These are phyloP conservation scores for Polyplosphaeria fusca DNA, from an alignment of 495 filamentous ascomycete genomes.

Conservation along the genomic window DNA sequence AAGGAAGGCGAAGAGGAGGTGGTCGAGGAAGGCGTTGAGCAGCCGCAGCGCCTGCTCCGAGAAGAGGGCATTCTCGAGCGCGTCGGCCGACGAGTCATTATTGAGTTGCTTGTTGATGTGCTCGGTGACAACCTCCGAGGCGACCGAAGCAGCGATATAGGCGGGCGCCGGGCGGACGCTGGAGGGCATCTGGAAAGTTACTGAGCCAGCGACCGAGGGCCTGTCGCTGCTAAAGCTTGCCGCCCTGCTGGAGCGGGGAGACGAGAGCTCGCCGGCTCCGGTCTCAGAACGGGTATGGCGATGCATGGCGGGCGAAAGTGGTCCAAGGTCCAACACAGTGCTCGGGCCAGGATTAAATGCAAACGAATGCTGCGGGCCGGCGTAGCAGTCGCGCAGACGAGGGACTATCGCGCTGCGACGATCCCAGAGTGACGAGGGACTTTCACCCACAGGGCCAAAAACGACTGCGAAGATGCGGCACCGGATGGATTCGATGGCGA, in stretches of 20 bases:
- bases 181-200: conserved; percentile 59
- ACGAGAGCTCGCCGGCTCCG: conserved; percentile 37
- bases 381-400: neutral
- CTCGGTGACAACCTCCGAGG: conserved; percentile 85
- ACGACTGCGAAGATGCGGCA: neutral
- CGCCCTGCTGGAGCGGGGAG: conserved; percentile 33
- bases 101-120: conserved; percentile 70
- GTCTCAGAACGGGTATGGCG: conserved; percentile 48
- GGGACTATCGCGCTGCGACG: neutral
- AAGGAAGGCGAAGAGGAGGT: conserved; percentile 85
- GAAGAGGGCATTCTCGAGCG: conserved; percentile 66
- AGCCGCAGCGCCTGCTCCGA: conserved; percentile 71
- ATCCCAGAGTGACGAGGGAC: neutral
- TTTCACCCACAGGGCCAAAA: neutral
- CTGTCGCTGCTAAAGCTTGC: conserved; percentile 40
- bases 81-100: conserved; percentile 59
- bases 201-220: conserved; percentile 39
- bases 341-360: neutral
- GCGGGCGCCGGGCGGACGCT: conserved; percentile 74
- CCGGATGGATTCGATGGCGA: neutral
- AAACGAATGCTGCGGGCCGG: neutral
- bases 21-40: conserved; percentile 91
- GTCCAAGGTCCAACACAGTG: no score
- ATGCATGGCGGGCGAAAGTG: conserved; percentile 30
- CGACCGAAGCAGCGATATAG: conserved; percentile 86